phyloP scores from a whole-genome alignment of 2,329 filamentous ascomycete genomes.

The Geosmithia morbida region DNA sequence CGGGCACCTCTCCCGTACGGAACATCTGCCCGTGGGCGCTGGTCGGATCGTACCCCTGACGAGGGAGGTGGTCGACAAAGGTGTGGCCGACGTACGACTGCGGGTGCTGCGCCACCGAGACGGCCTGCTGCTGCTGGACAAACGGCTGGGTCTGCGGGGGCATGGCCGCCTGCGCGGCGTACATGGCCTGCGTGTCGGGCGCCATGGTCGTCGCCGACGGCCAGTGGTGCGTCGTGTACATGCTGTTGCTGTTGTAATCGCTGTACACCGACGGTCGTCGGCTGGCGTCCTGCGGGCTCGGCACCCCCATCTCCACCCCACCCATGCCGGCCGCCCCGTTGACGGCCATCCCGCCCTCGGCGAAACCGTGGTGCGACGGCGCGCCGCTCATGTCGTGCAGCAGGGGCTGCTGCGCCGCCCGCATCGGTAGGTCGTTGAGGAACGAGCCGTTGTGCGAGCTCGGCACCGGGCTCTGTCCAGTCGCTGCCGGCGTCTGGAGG shows the following conservation, averaged over 20 bases:
- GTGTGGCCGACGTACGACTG: conserved; percentile 5
- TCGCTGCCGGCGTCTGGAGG: conserved; percentile 15
- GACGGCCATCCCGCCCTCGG: conserved; percentile 21
- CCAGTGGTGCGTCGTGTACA: conserved; percentile 28
- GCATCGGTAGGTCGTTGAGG: conserved; percentile 28
- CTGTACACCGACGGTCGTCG: conserved; percentile 30
- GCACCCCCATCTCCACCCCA: conserved; percentile 27
- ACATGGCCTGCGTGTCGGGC: conserved; percentile 25
- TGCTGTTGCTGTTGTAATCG: conserved; percentile 25
- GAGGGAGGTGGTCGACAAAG: conserved; percentile 18
- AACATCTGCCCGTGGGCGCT: conserved; percentile 15
- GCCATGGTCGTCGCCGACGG: conserved; percentile 19
- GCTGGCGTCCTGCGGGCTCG: conserved; percentile 27
- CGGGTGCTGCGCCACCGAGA: conserved; percentile 11
- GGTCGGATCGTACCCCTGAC: conserved; percentile 15
- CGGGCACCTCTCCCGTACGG: conserved; percentile 15
- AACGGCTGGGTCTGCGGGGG: background rate
- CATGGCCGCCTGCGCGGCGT: conserved; percentile 23
- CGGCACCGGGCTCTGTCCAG: conserved; percentile 19
- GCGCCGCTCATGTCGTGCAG: conserved; percentile 21
- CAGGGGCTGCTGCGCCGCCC: conserved; percentile 18
- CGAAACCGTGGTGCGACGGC: conserved; percentile 17
- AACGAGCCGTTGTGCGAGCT: conserved; percentile 18
- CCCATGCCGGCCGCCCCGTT: conserved; percentile 19
- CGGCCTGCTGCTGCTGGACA: conserved; percentile 12